Base-by-base conservation (phyloP, 805 yeast species). In the Candida nemodendra region DNA sequence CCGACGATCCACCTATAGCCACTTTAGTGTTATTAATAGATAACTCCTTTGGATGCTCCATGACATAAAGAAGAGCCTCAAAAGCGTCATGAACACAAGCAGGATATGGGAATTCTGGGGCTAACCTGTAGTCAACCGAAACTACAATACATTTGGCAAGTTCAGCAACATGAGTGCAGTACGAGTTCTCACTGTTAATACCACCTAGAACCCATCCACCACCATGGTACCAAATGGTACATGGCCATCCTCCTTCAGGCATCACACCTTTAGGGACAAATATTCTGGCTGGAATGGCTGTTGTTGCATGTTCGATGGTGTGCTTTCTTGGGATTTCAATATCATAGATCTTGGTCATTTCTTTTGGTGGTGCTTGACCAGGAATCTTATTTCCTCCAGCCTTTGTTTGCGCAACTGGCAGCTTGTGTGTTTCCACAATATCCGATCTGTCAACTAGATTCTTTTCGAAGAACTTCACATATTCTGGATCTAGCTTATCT, bases 21-120 rank as follows among this genome's bases (percentile, higher is more conserved):
- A 73, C 53, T 35, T 61, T 65, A 11, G 52, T 47, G 31, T 51
- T 47, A 38, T 68, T 59, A 17, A 62, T 54, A 1, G 50, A 53
- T 21, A 64, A 42, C 11, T 42, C 44, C 23, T 49, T 54, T 9
- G 54, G 45, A 4, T 54, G 54, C 11, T 50, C 48, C 48, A 51
- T 45, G 18, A 54, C 53, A 52, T 61, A 66, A 14, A 64, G 12
- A 12, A 60, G 45, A 3, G 74, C 53, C 38, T 62, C 66, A 41
- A 57, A 68, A n/a, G 69, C 49, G 54, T 72, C 78, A 8, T 71
- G 65, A 2, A 69, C 64, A 30, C 70, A 61, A 8, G 76, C 72
- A 3, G 79, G 79, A 50, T 58, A 74, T 16, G 72, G 71, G 47
- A 56, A 45, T 48, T 73, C 76, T 3, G 79, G 79, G 0, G 77